These are phyloP conservation scores for Arthrobotrys sphaeroides DNA, from an alignment of 2,329 filamentous ascomycete genomes.

Conservation along the genomic window DNA sequence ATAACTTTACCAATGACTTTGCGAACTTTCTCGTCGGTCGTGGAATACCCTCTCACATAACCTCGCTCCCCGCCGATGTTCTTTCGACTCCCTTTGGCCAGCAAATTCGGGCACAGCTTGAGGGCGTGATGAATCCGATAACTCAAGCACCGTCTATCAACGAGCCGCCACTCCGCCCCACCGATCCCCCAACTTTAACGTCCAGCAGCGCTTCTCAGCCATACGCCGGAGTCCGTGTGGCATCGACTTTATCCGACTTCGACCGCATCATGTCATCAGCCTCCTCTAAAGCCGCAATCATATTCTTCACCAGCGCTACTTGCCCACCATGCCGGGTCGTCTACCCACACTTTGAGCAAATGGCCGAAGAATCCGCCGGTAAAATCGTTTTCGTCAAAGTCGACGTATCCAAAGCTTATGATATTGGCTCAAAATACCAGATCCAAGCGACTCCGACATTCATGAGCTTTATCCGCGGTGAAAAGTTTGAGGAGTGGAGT, in stretches of 20 bases:
- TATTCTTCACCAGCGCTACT: constrained; percentile 92
- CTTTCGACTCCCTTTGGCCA: constrained; percentile 86
- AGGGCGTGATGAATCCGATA: constrained; percentile 71
- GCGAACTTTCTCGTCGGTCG: constrained; percentile 87
- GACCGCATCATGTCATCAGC: constrained; percentile 70
- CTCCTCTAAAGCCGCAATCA: constrained; percentile 74
- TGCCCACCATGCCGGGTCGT: constrained; percentile 85
- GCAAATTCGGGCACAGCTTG: constrained; percentile 82
- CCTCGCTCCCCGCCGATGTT: constrained; percentile 83
- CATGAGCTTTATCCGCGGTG: constrained; percentile 80
- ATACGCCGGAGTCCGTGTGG: constrained; percentile 69
- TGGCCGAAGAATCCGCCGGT: constrained; percentile 76
- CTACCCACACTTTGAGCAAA: constrained; percentile 81
- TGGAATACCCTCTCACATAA: constrained; percentile 87
- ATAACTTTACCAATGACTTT: constrained; percentile 95
- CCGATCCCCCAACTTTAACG: constrained; percentile 26
- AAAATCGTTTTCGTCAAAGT: constrained; percentile 81
- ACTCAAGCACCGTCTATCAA: constrained; percentile 60
- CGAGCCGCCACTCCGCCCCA: constrained; percentile 26
- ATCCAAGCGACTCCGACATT: constrained; percentile 87
- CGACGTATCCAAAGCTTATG: constrained; percentile 75
- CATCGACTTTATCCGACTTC: constrained; percentile 70
- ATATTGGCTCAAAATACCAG: constrained; percentile 72
- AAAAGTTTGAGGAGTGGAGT: constrained; percentile 80
- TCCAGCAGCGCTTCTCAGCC: constrained; percentile 30